Base-by-base conservation (phyloP, 1,284 basidiomycete genomes). In the Moniliophthora roreri region DNA sequence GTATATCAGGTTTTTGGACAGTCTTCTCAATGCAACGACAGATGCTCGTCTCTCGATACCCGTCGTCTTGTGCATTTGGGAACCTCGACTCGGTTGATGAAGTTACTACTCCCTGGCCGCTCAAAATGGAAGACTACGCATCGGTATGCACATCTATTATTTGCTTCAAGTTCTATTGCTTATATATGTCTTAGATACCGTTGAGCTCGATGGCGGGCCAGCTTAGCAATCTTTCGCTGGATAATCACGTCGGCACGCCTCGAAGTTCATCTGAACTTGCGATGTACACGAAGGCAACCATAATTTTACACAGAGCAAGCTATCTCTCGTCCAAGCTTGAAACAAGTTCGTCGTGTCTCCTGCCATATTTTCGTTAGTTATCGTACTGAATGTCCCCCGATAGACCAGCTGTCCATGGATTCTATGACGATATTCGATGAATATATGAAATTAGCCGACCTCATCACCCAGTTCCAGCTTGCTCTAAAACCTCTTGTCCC, bases 1-100 rank as follows among this genome's bases (percentile, higher is more conserved):
- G 51, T 3, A 52, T 52, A 9, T 35, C 24, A 3, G 51, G 34
- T 20, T 52, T 52, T 20, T 52, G 51, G 51, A 34, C 51, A 15
- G 51, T 52, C 8, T 47, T 52, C 36, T 35, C n/a, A 7, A 24
- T 52, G 28, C 51, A 52, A 21, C 13, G 51, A 5, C 24, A 38
- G 18, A 16, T 52, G 23, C 26, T 46, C 13, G 38, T 52, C 8
- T 24, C 38, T 15, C 32, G 32, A 9, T 11, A 32, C 13, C 26
- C 42, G 3, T 35, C 35, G 15, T 26, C 42, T 18, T 36, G 24
- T 9, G 34, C 51, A 13, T 52, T 52, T 39, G 51, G 51, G 4
- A 46, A 20, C 28, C 13, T 52, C 18, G 32, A 47, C 26, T 46
- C 32, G 28, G 45, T 16, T 16, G 11, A 23, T 13, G 51, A 52